Conservation (phyloP, 345 rosid genomes). For the Hibiscus trionum region DNA sequence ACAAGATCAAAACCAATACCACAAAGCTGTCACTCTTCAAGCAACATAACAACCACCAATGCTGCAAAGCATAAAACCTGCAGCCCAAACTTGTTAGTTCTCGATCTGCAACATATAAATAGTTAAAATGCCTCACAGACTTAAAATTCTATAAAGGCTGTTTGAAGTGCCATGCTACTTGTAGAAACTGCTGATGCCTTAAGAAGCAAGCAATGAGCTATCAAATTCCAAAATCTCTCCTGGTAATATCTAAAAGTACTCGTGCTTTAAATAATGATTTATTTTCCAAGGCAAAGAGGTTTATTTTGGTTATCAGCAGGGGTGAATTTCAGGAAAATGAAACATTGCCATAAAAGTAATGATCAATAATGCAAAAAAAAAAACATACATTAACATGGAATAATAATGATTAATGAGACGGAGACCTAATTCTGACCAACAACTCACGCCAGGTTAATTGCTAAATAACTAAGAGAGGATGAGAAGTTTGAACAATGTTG, state of each 20-base stretch:
- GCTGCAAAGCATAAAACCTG: slow-evolving; percentile 3
- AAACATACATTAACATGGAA: background rate
- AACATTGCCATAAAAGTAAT: background rate
- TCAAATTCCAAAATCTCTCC: background rate
- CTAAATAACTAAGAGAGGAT: background rate
- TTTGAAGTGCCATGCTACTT: background rate
- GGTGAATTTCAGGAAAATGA: background rate
- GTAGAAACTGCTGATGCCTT: background rate
- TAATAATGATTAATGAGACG: background rate
- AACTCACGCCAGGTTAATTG: background rate
- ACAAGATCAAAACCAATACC: slow-evolving; percentile 7
- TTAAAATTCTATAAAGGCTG: background rate
- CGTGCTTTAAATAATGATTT: background rate
- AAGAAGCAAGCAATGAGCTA: background rate
- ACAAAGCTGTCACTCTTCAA: slow-evolving; percentile 9
- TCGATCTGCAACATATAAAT: slow-evolving; percentile 8
- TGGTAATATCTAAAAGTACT: background rate
- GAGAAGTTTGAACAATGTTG: background rate
- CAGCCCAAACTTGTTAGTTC: slow-evolving; percentile 4
- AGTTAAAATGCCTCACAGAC: slow-evolving; percentile 1
- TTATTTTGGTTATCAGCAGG: background rate
- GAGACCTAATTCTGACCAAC: background rate
- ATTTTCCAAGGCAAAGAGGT: background rate
- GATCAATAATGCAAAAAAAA: background rate
- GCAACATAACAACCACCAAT: slow-evolving; percentile 4